Evolutionary conservation across 768 basidiomycete species (phyloP).

Genomic region (Chalciporus pseudorubinellus): DNA sequence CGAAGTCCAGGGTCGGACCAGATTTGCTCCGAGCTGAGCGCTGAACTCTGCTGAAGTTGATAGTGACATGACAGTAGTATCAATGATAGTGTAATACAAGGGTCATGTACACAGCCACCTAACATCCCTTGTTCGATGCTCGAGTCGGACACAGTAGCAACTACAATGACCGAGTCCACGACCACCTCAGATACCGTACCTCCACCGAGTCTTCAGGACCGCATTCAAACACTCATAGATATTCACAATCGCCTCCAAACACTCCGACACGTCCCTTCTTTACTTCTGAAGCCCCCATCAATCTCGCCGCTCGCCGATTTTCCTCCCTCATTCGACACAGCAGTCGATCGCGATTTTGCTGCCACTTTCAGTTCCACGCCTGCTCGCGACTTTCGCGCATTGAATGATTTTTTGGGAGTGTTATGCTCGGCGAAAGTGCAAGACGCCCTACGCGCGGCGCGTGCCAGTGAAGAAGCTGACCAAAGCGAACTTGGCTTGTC

Average conservation of each 20-base stretch:
- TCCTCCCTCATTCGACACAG: constrained; percentile 27
- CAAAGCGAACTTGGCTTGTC: constrained; percentile 45
- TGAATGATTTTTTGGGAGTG: constrained; percentile 47
- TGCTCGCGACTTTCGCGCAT: constrained; percentile 43
- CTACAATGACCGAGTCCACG: constrained; percentile 1
- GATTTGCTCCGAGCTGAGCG: too few relatives aligned
- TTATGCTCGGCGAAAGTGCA: constrained; percentile 54
- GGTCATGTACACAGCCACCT: too few relatives aligned
- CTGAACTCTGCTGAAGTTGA: too few relatives aligned
- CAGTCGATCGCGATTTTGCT: constrained; percentile 28
- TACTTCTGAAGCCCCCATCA: constrained; percentile 41
- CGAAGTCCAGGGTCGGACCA: too few relatives aligned
- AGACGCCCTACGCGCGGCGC: constrained; percentile 53
- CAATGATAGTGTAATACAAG: too few relatives aligned
- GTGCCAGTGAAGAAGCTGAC: constrained; percentile 54
- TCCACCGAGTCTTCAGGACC: constrained; percentile 35
- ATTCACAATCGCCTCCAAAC: constrained; percentile 43
- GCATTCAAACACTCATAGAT: constrained; percentile 47
- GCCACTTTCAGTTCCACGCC: constrained; percentile 29
- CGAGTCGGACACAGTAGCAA: background rate
- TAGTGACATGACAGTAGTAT: too few relatives aligned
- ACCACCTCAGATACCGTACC: background rate
- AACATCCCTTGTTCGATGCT: too few relatives aligned
- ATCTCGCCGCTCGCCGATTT: constrained; percentile 22
- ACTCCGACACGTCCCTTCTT: constrained; percentile 45